Evolutionary conservation across 1,139 yeast genomes (phyloP), one percentile per base, ranked within the genome.

Genomic region (Suhomyces chickasaworum): DNA sequence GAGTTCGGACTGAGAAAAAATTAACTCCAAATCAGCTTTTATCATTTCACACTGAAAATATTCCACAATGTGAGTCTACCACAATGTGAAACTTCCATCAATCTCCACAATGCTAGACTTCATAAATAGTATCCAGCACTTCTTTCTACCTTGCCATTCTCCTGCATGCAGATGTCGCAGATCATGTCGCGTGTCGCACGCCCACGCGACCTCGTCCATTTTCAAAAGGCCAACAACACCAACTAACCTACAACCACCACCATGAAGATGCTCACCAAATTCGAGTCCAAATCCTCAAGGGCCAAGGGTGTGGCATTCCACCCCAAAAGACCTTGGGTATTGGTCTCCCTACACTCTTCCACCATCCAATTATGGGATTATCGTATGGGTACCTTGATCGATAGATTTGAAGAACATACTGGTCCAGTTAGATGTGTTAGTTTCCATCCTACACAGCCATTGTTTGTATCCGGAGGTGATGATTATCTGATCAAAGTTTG

Each of bases 301-400:
- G 98, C 98, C 45, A 95, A 95, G 72, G 97, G 97, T 54, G 90
- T 95, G 61, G 98, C 99, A 48, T 93, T 95, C 71, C 99, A 95
- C 68, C 98, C 99, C 44, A 86, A 84, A 55, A 78, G 95, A 66
- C 98, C 99, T 45, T 95, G 99, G 98, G 89, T 89, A 45, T 78
- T 95, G 59, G 98, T 93, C 31, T 90, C 98, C 5, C 78, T 95
- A 54, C 95, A 91, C 68, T 88, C 97, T 20, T 89, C 97, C 25
- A 89, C 97, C 16, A 91, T 93, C 65, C 99, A 93, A 69, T 77
- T 93, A 54, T 95, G 99, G 99, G 99, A 95, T 68, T 95, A 95
- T 71, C 84, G 99, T 64, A 95, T 95, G 99, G 99, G 99, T 40
- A 90, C 98, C 2, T 75, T 95, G 62, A 85, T 95, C 65, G 99